phyloP scores from a whole-genome alignment of 345 rosid genomes.

The Salix viminalis region DNA sequence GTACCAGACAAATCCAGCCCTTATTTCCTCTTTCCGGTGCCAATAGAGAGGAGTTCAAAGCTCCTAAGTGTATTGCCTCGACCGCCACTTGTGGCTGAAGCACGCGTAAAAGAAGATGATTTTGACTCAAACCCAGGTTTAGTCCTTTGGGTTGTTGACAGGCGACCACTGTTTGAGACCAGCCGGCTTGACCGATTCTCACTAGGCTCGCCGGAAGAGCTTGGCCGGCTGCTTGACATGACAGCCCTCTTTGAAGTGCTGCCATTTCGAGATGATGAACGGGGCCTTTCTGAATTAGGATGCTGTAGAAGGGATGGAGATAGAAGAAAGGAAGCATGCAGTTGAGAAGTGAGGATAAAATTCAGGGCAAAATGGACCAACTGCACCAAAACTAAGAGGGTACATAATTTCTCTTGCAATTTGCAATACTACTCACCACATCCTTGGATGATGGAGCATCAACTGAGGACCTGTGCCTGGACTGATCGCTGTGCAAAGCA shows the following conservation, averaged over 20 bases:
- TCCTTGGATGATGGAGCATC: conserved; percentile 52
- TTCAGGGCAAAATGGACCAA: not conserved
- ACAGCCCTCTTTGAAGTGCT: conserved; percentile 69
- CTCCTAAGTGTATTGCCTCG: conserved; percentile 53
- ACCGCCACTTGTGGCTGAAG: conserved; percentile 38
- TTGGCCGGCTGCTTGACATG: conserved; percentile 50
- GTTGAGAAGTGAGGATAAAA: not conserved
- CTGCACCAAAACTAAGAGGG: not conserved
- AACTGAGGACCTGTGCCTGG: conserved; percentile 52
- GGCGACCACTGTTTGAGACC: conserved; percentile 57
- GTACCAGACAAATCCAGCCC: not conserved
- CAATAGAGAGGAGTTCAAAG: conserved; percentile 61
- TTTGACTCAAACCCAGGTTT: conserved; percentile 61
- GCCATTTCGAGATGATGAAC: conserved; percentile 60
- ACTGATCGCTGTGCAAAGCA: conserved; percentile 40
- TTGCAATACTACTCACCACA: conserved; percentile 32
- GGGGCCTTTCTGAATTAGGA: conserved; percentile 45
- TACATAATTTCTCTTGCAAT: not conserved
- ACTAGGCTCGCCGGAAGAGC: conserved; percentile 72
- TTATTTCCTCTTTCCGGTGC: conserved; percentile 37
- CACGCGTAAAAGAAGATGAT: conserved; percentile 47
- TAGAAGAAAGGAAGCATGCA: not conserved
- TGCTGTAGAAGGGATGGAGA: conserved; percentile 31
- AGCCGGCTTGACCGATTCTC: conserved; percentile 63
- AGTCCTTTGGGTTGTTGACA: conserved; percentile 53